Evolutionary conservation across 352 stramenopile genomes (phyloP).

Genomic region (Phytophthora melonis): DNA sequence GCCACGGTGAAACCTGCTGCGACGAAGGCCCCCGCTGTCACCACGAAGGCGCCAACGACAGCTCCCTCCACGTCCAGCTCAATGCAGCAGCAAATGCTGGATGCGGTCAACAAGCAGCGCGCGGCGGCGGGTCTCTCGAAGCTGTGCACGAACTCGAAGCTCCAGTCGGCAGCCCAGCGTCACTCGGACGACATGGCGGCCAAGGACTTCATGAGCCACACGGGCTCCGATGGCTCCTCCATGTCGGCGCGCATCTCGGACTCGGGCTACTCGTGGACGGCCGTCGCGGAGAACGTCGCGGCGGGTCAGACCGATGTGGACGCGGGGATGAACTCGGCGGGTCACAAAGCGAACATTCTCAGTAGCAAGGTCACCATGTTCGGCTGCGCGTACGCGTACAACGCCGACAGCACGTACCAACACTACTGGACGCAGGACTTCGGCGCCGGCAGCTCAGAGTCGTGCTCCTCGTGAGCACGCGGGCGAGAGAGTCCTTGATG

Average conservation of each 20-base stretch:
- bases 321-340: constrained; percentile 43
- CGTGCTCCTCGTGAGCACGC: constrained; percentile 27
- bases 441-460: constrained; percentile 32
- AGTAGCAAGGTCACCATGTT: constrained; percentile 41
- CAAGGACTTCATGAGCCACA: constrained; percentile 59
- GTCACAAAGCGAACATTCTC: constrained; percentile 42
- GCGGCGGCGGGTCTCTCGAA: constrained; percentile 32
- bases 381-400: constrained; percentile 57
- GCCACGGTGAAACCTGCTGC: constrained; percentile 10
- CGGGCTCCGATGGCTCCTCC: constrained; percentile 44
- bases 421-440: constrained; percentile 77
- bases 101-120: constrained; percentile 56
- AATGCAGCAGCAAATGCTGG: constrained; percentile 44
- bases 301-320: constrained; percentile 45
- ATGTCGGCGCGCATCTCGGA: constrained; percentile 45
- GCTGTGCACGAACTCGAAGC: constrained; percentile 48
- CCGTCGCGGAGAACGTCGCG: constrained; percentile 57
- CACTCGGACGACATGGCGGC: constrained; percentile 53
- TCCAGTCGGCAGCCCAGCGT: constrained; percentile 26
- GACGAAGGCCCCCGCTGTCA: constrained; percentile 24
- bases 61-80: constrained; percentile 17
- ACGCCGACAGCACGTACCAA: constrained; percentile 44
- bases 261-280: constrained; percentile 49
- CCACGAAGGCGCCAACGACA: constrained; percentile 2
- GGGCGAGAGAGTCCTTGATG: background rate